Conservation (phyloP, 768 basidiomycete genomes). For the Melanogaster broomeanus region DNA sequence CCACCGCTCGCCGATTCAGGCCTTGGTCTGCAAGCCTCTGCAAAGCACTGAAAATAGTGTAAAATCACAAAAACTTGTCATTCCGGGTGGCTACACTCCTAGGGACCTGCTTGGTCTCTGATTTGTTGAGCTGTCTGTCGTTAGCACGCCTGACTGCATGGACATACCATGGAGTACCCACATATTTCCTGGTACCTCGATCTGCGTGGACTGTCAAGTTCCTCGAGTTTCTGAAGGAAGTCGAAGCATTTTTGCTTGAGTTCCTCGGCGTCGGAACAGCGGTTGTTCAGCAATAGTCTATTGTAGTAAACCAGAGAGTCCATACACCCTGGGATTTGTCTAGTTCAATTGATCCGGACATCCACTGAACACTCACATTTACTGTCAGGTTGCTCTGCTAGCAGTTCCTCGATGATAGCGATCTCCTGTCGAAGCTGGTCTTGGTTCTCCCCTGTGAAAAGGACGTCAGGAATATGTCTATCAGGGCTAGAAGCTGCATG, state of each 20-base stretch:
- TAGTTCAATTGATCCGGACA: not conserved
- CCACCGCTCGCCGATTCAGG: not conserved
- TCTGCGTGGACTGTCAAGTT: conserved; percentile 65
- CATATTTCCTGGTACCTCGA: conserved; percentile 71
- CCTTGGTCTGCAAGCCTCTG: no score
- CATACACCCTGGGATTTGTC: conserved; percentile 75
- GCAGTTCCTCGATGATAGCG: conserved; percentile 72
- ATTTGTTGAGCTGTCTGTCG: conserved; percentile 22
- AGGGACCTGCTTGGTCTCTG: not conserved
- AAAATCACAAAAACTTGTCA: no score
- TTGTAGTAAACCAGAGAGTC: conserved; percentile 89
- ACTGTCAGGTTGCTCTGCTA: conserved; percentile 88
- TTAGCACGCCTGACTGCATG: not conserved
- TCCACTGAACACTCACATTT: conserved; percentile 64
- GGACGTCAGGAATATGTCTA: not conserved
- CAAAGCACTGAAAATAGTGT: no score
- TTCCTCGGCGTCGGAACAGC: conserved; percentile 38
- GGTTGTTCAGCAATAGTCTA: conserved; percentile 57
- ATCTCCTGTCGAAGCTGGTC: conserved; percentile 74
- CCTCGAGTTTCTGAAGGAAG: conserved; percentile 57
- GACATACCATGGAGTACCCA: conserved; percentile 26
- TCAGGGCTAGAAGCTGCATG: not conserved
- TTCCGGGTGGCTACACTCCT: conserved; percentile 7
- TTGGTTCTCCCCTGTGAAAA: conserved; percentile 53
- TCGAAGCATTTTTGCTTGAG: conserved; percentile 46